Evolutionary conservation across 441 rosid genomes (phyloP).

Genomic region (Mallotus repandus): DNA sequence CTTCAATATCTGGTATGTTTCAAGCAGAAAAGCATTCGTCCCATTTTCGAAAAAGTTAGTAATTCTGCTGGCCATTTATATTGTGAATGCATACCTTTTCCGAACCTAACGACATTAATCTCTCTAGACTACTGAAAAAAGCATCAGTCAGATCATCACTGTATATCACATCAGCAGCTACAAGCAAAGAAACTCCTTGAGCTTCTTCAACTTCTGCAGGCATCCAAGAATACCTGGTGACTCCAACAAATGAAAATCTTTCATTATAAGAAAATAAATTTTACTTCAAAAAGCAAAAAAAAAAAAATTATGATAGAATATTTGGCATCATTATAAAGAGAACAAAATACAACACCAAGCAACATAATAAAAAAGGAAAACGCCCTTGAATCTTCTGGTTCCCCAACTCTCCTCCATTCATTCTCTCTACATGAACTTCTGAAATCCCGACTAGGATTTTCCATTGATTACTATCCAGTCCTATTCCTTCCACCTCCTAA

Average conservation of each 20-base stretch:
- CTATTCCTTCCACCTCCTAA: background rate
- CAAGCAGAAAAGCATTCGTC: slow-evolving; percentile 7
- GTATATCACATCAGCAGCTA: slow-evolving; percentile 79
- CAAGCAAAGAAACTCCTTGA: slow-evolving; percentile 45
- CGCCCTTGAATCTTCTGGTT: background rate
- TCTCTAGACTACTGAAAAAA: slow-evolving; percentile 44
- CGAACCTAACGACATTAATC: slow-evolving; percentile 49
- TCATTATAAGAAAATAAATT: background rate
- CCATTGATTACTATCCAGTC: background rate
- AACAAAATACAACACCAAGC: background rate
- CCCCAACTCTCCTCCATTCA: background rate
- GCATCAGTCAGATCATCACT: slow-evolving; percentile 62
- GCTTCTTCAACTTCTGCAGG: slow-evolving; percentile 53
- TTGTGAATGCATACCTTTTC: slow-evolving; percentile 46
- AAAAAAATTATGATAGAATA: background rate
- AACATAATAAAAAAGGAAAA: background rate
- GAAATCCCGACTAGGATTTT: background rate
- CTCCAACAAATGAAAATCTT: slow-evolving; percentile 17
- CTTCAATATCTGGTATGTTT: background rate
- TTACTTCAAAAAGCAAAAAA: background rate
- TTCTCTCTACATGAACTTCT: background rate
- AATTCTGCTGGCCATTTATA: slow-evolving; percentile 1
- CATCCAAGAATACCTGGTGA: slow-evolving; percentile 52
- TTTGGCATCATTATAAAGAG: background rate
- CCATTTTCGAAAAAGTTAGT: slow-evolving; percentile 1